Conservation (phyloP, 2,329 filamentous ascomycete species). For the Apiospora pterosperma region DNA sequence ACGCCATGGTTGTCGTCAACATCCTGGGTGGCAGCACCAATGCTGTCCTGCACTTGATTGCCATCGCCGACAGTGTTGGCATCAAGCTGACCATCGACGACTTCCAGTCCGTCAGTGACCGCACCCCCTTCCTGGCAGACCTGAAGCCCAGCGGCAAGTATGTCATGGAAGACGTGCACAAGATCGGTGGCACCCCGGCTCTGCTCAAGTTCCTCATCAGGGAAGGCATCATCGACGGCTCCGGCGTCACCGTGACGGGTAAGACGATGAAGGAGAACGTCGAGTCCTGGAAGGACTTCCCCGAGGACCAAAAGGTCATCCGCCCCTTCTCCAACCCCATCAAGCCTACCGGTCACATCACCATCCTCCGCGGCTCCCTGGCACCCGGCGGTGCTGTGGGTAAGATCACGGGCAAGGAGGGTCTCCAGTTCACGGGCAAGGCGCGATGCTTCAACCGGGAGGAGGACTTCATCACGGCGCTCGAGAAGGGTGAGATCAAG, state of each 20-base stretch:
- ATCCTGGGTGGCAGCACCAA: conserved; percentile 84
- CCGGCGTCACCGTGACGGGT: conserved; percentile 79
- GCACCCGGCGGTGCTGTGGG: conserved; percentile 85
- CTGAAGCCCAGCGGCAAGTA: conserved; percentile 84
- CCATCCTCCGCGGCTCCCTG: conserved; percentile 82
- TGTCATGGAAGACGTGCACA: conserved; percentile 80
- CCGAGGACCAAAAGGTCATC: conserved; percentile 77
- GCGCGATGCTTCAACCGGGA: conserved; percentile 85
- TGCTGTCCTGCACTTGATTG: conserved; percentile 79
- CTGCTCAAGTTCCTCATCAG: conserved; percentile 86
- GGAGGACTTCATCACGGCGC: conserved; percentile 71
- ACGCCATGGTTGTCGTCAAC: conserved; percentile 80
- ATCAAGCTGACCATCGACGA: conserved; percentile 82
- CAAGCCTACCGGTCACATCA: conserved; percentile 82
- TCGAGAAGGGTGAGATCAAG: conserved; percentile 75
- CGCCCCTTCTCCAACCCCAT: conserved; percentile 78
- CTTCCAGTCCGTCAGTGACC: conserved; percentile 79
- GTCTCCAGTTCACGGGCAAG: conserved; percentile 75
- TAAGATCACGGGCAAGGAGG: conserved; percentile 94
- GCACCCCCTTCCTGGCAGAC: conserved; percentile 76
- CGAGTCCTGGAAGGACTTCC: conserved; percentile 68
- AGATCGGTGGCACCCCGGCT: conserved; percentile 81
- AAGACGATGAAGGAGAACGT: conserved; percentile 89
- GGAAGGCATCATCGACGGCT: conserved; percentile 77
- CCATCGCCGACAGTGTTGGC: conserved; percentile 77